phyloP scores from a whole-genome alignment of 2,329 filamentous ascomycete species.

The Reticulascus tulasneorum region DNA sequence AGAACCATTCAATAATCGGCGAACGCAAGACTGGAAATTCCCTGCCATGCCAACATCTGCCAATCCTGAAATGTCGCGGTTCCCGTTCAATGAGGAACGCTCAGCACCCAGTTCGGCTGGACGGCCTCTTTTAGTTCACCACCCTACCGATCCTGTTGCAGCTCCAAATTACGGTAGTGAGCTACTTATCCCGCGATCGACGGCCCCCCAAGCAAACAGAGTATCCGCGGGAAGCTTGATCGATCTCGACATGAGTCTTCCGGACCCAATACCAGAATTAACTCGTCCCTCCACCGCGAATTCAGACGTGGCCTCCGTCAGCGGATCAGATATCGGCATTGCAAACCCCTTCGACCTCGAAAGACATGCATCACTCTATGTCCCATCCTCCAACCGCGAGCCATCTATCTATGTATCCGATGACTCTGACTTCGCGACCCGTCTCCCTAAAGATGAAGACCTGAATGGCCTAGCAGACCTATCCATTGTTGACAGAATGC shows the following conservation, averaged over 20 bases:
- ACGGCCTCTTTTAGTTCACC: conserved; percentile 45
- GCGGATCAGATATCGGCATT: conserved; percentile 51
- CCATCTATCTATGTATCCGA: conserved; percentile 60
- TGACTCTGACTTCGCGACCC: conserved; percentile 45
- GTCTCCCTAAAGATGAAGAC: conserved; percentile 21
- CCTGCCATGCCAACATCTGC: conserved; percentile 52
- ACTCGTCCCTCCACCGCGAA: conserved; percentile 56
- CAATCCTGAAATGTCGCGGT: conserved; percentile 49
- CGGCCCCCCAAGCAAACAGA: conserved; percentile 26
- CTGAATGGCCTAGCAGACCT: conserved; percentile 27
- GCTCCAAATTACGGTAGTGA: conserved; percentile 15
- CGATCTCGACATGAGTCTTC: conserved; percentile 52
- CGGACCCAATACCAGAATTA: conserved; percentile 46
- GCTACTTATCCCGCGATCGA: conserved; percentile 12
- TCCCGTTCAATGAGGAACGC: conserved; percentile 37
- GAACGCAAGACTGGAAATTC: conserved; percentile 56
- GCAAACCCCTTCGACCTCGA: conserved; percentile 61
- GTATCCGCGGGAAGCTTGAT: conserved; percentile 44
- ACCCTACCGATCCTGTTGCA: conserved; percentile 47
- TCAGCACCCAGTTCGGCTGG: conserved; percentile 24
- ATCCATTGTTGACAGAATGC: conserved; percentile 21
- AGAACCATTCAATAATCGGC: conserved; percentile 47
- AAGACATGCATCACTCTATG: conserved; percentile 56
- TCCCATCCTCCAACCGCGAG: conserved; percentile 40
- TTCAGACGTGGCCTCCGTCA: conserved; percentile 53